A percentile compares a stretch with the other conserved stretches of the same genome.
Conservation (phyloP, 2,329 filamentous ascomycete species). For the Podosphaera leucotricha region DNA sequence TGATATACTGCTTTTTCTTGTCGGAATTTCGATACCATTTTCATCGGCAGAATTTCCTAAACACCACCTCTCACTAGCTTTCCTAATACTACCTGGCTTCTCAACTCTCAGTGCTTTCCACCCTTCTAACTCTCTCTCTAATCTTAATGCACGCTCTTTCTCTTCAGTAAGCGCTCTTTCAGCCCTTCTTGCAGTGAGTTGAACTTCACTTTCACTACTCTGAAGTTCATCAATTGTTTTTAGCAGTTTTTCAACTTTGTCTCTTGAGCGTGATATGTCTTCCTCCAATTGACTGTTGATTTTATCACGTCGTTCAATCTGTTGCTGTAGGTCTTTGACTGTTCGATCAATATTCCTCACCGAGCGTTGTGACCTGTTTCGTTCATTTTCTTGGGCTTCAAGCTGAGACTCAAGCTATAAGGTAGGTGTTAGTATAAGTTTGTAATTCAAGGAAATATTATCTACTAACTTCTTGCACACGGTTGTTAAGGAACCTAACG, state of each 20-base stretch:
- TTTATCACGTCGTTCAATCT: slow-evolving; percentile 86
- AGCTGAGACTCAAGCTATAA: slow-evolving; percentile 65
- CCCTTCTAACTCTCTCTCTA: slow-evolving; percentile 75
- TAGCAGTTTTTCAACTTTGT: slow-evolving; percentile 77
- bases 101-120: slow-evolving; percentile 53
- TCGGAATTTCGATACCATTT: slow-evolving; percentile 21
- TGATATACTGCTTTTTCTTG: slow-evolving; percentile 40
- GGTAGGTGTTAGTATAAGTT: slow-evolving; percentile 10
- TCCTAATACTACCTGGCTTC: slow-evolving; percentile 17
- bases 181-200: slow-evolving; percentile 60
- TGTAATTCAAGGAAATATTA: background rate
- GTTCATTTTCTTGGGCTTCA: slow-evolving; percentile 58
- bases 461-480: slow-evolving; percentile 69
- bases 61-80: slow-evolving; percentile 4
- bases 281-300: slow-evolving; percentile 58
- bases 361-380: slow-evolving; percentile 61
- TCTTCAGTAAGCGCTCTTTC: slow-evolving; percentile 82
- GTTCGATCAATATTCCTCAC: slow-evolving; percentile 82
- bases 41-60: slow-evolving; percentile 8
- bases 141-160: slow-evolving; percentile 50
- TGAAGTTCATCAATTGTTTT: slow-evolving; percentile 86
- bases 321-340: slow-evolving; percentile 76
- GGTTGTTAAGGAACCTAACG: slow-evolving; percentile 79
- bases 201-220: slow-evolving; percentile 56
- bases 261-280: slow-evolving; percentile 63